Percentiles rank a stretch among this genome's conserved stretches.
Conservation (phyloP, 345 rosid genomes). For the Mangifera indica region DNA sequence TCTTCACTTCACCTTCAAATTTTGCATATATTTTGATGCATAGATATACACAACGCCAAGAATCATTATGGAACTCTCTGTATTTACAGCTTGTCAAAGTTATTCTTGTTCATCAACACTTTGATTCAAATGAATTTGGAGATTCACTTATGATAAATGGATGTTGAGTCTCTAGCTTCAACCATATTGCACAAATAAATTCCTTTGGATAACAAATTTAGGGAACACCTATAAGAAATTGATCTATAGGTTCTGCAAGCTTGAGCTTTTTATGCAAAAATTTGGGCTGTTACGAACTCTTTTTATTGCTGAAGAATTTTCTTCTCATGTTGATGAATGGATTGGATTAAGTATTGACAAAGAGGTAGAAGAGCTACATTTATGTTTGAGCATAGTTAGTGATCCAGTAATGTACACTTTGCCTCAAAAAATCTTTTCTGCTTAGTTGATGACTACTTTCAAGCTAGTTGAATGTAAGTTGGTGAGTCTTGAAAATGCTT, state of each 20-base stretch:
- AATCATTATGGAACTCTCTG: background rate
- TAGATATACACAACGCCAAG: background rate
- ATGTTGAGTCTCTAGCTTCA: too few relatives aligned
- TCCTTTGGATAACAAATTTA: too few relatives aligned
- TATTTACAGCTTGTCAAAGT: conserved; percentile 1
- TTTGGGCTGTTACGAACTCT: background rate
- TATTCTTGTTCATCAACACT: background rate
- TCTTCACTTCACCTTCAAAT: background rate
- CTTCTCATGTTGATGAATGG: background rate
- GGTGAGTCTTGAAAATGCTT: too few relatives aligned
- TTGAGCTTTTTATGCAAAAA: background rate
- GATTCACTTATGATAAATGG: too few relatives aligned
- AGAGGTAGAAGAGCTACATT: background rate
- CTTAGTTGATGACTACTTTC: background rate
- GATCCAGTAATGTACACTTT: background rate
- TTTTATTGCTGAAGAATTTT: background rate
- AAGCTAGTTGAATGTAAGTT: background rate
- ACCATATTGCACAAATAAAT: too few relatives aligned
- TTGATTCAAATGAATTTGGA: background rate
- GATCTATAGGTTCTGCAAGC: background rate
- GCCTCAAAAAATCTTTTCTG: background rate
- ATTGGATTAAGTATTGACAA: background rate
- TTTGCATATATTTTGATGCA: conserved; percentile 17
- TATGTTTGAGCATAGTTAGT: background rate
- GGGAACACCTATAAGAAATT: too few relatives aligned